phyloP scores from a whole-genome alignment of 2,329 filamentous ascomycete species.

The Dothideomycetes sp. region DNA sequence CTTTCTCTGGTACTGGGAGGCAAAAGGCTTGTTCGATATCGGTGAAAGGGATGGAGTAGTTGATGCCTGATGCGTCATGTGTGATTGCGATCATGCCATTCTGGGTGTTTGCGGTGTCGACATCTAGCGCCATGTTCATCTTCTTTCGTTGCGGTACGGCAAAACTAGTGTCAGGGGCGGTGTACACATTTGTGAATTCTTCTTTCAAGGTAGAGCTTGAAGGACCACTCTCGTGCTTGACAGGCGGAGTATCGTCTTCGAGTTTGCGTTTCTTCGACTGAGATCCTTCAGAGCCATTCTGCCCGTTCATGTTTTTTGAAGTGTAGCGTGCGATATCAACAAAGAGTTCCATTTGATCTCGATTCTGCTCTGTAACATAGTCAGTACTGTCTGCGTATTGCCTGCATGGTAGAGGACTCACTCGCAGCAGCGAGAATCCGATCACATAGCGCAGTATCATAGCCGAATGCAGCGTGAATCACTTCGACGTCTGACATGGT shows the following conservation, averaged over 20 bases:
- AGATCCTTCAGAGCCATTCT: slow-evolving; percentile 15
- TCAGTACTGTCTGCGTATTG: neutral
- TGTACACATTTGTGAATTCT: slow-evolving; percentile 13
- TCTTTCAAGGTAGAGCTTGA: too few relatives aligned
- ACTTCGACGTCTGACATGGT: slow-evolving; percentile 1
- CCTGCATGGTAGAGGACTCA: slow-evolving; percentile 2
- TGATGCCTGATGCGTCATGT: slow-evolving; percentile 33
- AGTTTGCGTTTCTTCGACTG: slow-evolving; percentile 40
- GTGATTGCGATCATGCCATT: slow-evolving; percentile 32
- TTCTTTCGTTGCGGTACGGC: slow-evolving; percentile 54
- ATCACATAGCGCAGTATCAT: slow-evolving; percentile 9
- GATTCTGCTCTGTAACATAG: slow-evolving; percentile 6
- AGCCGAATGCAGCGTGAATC: slow-evolving; percentile 8
- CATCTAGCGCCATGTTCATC: slow-evolving; percentile 46
- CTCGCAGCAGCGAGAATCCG: slow-evolving; percentile 11
- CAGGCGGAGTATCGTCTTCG: slow-evolving; percentile 18
- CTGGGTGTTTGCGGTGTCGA: slow-evolving; percentile 13
- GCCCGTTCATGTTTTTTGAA: slow-evolving; percentile 15
- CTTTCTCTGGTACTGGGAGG: slow-evolving; percentile 53
- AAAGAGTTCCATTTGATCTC: slow-evolving; percentile 26
- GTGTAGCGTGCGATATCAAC: slow-evolving; percentile 39
- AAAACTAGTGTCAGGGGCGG: slow-evolving; percentile 44
- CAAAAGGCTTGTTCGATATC: slow-evolving; percentile 47
- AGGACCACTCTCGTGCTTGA: neutral
- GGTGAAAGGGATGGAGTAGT: slow-evolving; percentile 40